Conservation (phyloP, 257 asterid genomes). For the Solanum arcanum region DNA sequence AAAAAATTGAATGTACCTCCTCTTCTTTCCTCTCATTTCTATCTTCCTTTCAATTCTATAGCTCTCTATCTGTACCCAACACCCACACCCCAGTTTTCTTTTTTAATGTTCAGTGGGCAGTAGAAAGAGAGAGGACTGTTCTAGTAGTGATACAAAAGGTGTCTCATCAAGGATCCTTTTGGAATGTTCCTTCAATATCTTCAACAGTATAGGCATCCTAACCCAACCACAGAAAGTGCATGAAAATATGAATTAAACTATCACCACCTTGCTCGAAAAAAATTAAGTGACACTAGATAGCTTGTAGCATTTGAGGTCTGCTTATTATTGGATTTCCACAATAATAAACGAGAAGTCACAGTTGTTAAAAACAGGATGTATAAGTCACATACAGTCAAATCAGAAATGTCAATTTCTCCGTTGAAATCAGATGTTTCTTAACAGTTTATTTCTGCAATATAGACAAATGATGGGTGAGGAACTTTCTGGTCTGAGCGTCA, state of each 20-base stretch:
- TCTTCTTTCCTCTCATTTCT: not conserved
- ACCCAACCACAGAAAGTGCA: not conserved
- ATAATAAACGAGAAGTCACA: not conserved
- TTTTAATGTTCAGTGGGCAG: not conserved
- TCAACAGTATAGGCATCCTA: not conserved
- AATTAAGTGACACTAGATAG: not conserved
- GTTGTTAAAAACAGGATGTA: not conserved
- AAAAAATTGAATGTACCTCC: not conserved
- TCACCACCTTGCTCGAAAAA: not conserved
- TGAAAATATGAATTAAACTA: not conserved
- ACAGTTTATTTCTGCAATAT: not conserved
- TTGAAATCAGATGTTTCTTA: not conserved
- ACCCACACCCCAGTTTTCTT: not conserved
- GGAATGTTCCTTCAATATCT: not conserved
- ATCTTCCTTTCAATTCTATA: not conserved
- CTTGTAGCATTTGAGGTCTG: too few relatives aligned
- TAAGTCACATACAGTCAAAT: not conserved
- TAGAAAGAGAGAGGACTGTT: not conserved
- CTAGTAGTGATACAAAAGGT: not conserved
- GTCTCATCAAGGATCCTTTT: not conserved
- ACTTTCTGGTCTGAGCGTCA: slow-evolving; percentile 46
- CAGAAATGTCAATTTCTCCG: not conserved
- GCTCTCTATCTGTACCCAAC: not conserved
- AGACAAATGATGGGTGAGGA: slow-evolving; percentile 73
- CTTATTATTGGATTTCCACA: too few relatives aligned